Percentiles rank a stretch among this genome's conserved stretches.
Evolutionary conservation across 352 stramenopile species (phyloP).

Genomic region (Phytopythium kandeliae): DNA sequence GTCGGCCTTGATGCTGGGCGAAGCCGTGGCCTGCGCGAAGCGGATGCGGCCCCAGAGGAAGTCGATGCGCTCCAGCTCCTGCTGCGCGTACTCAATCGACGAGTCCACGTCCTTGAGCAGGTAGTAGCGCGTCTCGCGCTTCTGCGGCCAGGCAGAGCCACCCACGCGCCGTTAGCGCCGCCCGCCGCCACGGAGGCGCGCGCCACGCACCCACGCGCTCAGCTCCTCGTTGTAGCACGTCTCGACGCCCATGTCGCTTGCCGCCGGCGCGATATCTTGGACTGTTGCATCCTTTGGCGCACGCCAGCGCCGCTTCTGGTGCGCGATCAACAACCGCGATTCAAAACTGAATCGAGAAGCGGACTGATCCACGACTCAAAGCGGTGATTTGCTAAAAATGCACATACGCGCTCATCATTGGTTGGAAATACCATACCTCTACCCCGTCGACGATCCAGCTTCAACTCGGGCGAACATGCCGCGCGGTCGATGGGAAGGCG

Average conservation of each 20-base stretch:
- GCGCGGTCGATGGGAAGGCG: not conserved
- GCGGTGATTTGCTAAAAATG: too few species aligned
- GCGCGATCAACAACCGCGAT: too few species aligned
- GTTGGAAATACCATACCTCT: too few species aligned
- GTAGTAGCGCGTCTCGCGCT: conserved; percentile 50
- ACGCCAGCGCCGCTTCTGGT: too few species aligned
- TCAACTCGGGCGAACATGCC: not conserved
- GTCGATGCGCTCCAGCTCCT: conserved; percentile 76
- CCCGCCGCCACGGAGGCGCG: not conserved
- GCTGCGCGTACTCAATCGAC: conserved; percentile 37
- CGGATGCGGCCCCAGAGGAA: conserved; percentile 80
- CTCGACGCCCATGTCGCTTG: conserved; percentile 2
- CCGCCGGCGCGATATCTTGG: not conserved
- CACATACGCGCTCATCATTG: too few species aligned
- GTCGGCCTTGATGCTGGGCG: conserved; percentile 52
- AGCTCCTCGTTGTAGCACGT: conserved; percentile 30
- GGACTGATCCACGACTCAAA: too few species aligned
- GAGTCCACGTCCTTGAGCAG: conserved; percentile 52
- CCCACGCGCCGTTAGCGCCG: not conserved
- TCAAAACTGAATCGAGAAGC: too few species aligned
- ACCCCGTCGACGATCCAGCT: too few species aligned
- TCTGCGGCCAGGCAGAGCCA: conserved; percentile 21
- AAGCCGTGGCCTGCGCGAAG: conserved; percentile 36
- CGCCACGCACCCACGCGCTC: conserved; percentile 31
- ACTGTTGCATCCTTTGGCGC: too few species aligned